These are phyloP conservation scores for Mycena citricolor DNA, from an alignment of 1,284 basidiomycete genomes.

Conservation along the genomic window DNA sequence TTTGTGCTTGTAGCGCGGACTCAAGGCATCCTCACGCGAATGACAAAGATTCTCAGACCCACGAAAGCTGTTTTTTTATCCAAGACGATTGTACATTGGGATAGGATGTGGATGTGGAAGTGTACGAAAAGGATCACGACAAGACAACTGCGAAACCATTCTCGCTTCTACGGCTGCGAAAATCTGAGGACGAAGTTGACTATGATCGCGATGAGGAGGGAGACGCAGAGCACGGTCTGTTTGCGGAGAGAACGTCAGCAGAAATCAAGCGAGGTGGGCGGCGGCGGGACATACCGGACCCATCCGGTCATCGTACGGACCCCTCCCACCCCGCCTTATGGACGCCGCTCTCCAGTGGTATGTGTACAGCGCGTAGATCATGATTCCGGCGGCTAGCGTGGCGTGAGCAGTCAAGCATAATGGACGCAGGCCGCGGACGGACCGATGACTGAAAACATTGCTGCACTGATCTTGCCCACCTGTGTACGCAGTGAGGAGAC, in stretches of 20 bases:
- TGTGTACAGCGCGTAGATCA: slow-evolving; percentile 93
- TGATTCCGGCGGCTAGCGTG: slow-evolving; percentile 85
- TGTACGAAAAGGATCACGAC: no score
- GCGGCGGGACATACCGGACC: slow-evolving; percentile 56
- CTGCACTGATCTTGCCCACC: slow-evolving; percentile 91
- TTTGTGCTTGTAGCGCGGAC: no score
- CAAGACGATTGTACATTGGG: no score
- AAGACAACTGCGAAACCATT: no score
- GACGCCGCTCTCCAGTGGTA: slow-evolving; percentile 96
- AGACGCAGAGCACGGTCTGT: slow-evolving; percentile 86
- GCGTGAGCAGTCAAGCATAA: slow-evolving; percentile 3
- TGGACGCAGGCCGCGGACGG: slow-evolving; percentile 34
- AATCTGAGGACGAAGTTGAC: slow-evolving; percentile 89
- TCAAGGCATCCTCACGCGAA: no score
- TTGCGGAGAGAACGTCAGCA: no score
- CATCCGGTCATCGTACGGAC: slow-evolving; percentile 95
- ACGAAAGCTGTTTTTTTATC: no score
- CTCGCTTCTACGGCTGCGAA: no score
- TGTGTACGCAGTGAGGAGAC: neutral
- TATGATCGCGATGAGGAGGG: slow-evolving; percentile 86
- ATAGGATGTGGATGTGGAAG: no score
- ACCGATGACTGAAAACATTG: slow-evolving; percentile 92
- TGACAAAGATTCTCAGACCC: no score
- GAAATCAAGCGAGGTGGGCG: slow-evolving; percentile 14
- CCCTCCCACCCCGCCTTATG: slow-evolving; percentile 88